Percentiles rank a stretch among this genome's conserved stretches.
phyloP scores from a whole-genome alignment of 2,329 filamentous ascomycete species.

The Sporothrix humicola region DNA sequence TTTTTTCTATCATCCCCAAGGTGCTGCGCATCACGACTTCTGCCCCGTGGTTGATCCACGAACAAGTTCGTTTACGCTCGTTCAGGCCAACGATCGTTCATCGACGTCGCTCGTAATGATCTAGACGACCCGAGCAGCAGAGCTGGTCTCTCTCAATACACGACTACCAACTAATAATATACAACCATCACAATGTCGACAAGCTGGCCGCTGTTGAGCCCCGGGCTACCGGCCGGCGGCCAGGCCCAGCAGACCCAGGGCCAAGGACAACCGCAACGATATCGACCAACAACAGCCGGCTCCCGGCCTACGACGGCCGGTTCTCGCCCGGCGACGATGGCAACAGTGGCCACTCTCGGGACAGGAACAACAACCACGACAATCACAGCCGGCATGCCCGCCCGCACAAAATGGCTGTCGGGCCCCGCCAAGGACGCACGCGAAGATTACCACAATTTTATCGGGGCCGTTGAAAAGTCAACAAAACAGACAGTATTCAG shows the following conservation, averaged over 20 bases:
- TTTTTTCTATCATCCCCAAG: neutral
- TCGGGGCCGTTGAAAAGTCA: constrained; percentile 29
- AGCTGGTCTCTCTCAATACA: neutral
- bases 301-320: neutral
- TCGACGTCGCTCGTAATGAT: constrained; percentile 4
- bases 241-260: neutral
- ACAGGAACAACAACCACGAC: constrained; percentile 9
- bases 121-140: constrained; percentile 17
- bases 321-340: neutral
- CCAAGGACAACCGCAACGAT: neutral
- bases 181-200: neutral
- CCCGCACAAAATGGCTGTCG: neutral
- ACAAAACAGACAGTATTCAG: constrained; percentile 10
- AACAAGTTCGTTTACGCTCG: neutral
- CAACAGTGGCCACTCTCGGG: neutral
- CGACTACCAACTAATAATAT: neutral
- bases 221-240: constrained; percentile 7
- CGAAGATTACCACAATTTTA: constrained; percentile 37
- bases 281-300: neutral
- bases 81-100: neutral
- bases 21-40: constrained; percentile 15
- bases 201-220: constrained; percentile 33
- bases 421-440: constrained; percentile 24
- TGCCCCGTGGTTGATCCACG: constrained; percentile 29
- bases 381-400: neutral